Conservation (phyloP, 805 yeast species). For the Sugiyamaella boreocaroliniensis region DNA sequence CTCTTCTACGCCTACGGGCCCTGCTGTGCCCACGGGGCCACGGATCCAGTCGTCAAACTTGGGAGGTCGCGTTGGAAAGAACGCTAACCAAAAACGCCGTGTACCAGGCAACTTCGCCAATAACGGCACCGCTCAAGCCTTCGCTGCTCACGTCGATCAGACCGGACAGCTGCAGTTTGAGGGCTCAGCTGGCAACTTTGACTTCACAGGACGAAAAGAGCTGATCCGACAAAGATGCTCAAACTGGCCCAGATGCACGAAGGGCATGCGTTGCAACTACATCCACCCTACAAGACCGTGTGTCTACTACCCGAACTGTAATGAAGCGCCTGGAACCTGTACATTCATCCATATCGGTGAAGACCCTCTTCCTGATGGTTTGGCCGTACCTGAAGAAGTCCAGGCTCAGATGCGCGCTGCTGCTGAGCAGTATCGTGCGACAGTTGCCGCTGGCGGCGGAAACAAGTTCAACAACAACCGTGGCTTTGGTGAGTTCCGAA, state of each 20-base stretch:
- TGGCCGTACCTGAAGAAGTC: not conserved
- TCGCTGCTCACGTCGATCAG: not conserved
- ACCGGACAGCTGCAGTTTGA: not conserved
- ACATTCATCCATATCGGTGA: conserved; percentile 77
- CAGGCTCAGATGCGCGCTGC: not conserved
- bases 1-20: not conserved
- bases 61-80: not conserved
- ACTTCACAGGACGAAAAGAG: not conserved
- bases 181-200: not conserved
- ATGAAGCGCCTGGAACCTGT: conserved; percentile 76
- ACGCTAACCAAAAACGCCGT: not conserved
- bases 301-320: conserved; percentile 68
- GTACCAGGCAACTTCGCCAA: not conserved
- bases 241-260: conserved; percentile 33
- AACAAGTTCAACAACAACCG: not conserved
- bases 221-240: conserved; percentile 21
- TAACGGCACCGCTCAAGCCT: not conserved
- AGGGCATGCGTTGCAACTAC: conserved; percentile 46
- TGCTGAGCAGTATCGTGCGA: not conserved
- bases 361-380: conserved; percentile 35
- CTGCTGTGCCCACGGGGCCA: not conserved
- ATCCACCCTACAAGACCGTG: conserved; percentile 79
- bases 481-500: not conserved
- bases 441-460: not conserved
- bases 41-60: not conserved